These are phyloP conservation scores for Cenococcum geophilum DNA, from an alignment of 495 filamentous ascomycete genomes.

Conservation along the genomic window DNA sequence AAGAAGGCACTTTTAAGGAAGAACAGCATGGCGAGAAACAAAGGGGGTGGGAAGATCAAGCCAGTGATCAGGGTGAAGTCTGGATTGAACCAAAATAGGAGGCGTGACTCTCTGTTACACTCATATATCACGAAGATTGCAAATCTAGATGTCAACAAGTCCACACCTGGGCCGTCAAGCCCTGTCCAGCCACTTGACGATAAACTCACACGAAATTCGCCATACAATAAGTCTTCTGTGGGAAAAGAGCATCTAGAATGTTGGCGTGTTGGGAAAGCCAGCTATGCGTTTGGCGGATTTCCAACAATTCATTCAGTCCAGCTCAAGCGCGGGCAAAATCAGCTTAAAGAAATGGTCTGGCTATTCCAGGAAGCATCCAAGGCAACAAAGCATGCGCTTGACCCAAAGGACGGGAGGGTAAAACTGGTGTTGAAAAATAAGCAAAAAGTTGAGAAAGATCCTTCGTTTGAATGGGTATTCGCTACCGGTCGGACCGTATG, in stretches of 20 bases:
- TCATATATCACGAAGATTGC: slow-evolving; percentile 13
- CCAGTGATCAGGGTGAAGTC: slow-evolving; percentile 9
- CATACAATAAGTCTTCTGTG: neutral
- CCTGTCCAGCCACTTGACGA: slow-evolving; percentile 1
- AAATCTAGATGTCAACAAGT: neutral
- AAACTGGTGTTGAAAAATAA: slow-evolving; percentile 14
- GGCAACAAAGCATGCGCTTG: neutral
- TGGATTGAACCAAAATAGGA: slow-evolving; percentile 12
- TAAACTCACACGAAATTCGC: neutral
- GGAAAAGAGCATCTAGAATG: slow-evolving; percentile 16
- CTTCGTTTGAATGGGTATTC: slow-evolving; percentile 14
- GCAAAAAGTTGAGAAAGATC: slow-evolving; percentile 15
- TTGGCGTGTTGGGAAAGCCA: slow-evolving; percentile 16
- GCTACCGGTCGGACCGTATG: slow-evolving; percentile 6
- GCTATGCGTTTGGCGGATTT: slow-evolving; percentile 8
- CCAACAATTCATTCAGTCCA: neutral
- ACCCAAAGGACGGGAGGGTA: slow-evolving; percentile 7
- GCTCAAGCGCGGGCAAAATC: slow-evolving; percentile 16
- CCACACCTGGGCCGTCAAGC: neutral
- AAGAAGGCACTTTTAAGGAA: slow-evolving; percentile 4
- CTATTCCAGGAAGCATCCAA: slow-evolving; percentile 16
- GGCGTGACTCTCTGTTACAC: slow-evolving; percentile 1
- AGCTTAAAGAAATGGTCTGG: slow-evolving; percentile 19
- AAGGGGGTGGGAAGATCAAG: neutral
- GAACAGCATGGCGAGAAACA: neutral